phyloP scores from a whole-genome alignment of 2,329 filamentous ascomycete species.

The Paracamarosporium sp. region DNA sequence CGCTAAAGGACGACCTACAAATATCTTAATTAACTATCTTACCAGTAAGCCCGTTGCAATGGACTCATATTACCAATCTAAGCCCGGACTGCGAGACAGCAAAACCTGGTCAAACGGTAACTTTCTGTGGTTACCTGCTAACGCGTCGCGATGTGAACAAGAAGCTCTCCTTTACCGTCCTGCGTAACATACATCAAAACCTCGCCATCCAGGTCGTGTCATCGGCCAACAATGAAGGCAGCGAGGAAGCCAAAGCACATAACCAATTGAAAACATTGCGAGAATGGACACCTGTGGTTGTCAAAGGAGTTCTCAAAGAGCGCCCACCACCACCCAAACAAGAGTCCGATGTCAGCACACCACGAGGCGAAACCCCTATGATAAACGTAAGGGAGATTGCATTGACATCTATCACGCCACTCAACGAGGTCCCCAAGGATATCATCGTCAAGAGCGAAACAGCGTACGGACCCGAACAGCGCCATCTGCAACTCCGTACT shows the following conservation, averaged over 20 bases:
- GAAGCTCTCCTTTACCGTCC: slow-evolving; percentile 73
- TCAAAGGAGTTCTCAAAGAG: slow-evolving; percentile 58
- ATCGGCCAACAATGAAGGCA: slow-evolving; percentile 40
- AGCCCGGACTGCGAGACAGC: slow-evolving; percentile 4
- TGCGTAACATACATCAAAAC: slow-evolving; percentile 54
- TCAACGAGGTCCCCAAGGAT: slow-evolving; percentile 77
- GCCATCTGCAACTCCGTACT: slow-evolving; percentile 86
- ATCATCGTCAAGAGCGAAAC: slow-evolving; percentile 79
- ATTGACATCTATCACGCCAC: slow-evolving; percentile 66
- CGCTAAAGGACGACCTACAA: neutral
- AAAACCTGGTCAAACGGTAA: slow-evolving; percentile 24
- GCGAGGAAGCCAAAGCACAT: slow-evolving; percentile 34
- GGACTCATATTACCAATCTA: slow-evolving; percentile 48
- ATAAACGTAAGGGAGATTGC: slow-evolving; percentile 62
- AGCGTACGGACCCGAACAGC: slow-evolving; percentile 74
- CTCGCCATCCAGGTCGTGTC: slow-evolving; percentile 60
- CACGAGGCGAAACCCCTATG: neutral
- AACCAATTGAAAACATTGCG: slow-evolving; percentile 52
- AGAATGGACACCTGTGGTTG: slow-evolving; percentile 61
- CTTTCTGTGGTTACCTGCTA: slow-evolving; percentile 75
- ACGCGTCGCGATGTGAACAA: slow-evolving; percentile 72
- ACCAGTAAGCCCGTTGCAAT: slow-evolving; percentile 20
- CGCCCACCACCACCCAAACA: slow-evolving; percentile 45
- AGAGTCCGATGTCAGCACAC: neutral
- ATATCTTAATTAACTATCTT: slow-evolving; percentile 11